phyloP scores from a whole-genome alignment of 148 eudicot genomes.

The Amaranthus palmeri region DNA sequence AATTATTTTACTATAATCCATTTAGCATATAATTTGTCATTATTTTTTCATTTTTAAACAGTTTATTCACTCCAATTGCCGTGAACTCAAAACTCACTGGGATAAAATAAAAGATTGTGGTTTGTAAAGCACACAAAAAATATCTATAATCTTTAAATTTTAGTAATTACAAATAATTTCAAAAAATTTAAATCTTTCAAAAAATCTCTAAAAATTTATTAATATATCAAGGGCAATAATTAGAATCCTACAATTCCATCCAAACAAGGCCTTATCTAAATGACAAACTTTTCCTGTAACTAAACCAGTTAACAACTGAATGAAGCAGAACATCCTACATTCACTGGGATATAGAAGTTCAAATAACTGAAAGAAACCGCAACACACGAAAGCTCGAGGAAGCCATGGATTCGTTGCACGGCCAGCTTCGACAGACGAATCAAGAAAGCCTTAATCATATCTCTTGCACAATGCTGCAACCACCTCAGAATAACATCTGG shows the following conservation, averaged over 20 bases:
- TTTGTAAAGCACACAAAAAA: too few relatives aligned
- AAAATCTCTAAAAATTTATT: too few relatives aligned
- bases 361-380: background rate
- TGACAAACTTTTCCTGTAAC: conserved; percentile 41
- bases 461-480: too few relatives aligned
- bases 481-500: too few relatives aligned
- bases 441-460: too few relatives aligned
- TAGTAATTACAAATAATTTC: background rate
- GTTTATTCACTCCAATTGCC: too few relatives aligned
- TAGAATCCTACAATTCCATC: conserved; percentile 16
- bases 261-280: conserved; percentile 27
- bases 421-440: conserved; percentile 38
- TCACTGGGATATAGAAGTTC: background rate
- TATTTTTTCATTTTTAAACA: too few relatives aligned
- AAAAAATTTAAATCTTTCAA: background rate
- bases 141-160: too few relatives aligned
- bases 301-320: conserved; percentile 15
- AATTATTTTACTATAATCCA: too few relatives aligned
- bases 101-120: too few relatives aligned
- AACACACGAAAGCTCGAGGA: background rate
- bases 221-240: background rate
- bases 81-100: too few relatives aligned
- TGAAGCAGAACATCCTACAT: conserved; percentile 7
- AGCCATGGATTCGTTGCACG: conserved; percentile 56
- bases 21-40: too few relatives aligned